Evolutionary conservation across 768 basidiomycete species (phyloP), one percentile per base, ranked within the genome.

Genomic region (Podaxis sp.): DNA sequence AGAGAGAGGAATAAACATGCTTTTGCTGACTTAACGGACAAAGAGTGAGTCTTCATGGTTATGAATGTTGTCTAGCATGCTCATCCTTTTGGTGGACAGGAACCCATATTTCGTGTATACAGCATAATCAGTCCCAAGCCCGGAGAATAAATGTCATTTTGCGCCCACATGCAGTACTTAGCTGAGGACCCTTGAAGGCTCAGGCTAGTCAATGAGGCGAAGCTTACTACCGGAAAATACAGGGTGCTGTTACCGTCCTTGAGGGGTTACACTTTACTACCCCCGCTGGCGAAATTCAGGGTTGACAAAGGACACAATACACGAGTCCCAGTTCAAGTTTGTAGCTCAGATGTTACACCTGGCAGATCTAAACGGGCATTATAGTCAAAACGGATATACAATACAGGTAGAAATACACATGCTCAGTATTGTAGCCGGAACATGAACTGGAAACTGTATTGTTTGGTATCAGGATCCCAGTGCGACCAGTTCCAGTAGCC

Each of bases 381-480:
- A 66, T 5, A 55, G 23, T 14, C 14, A 50, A 21, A 56, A 25
- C 35, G 13, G 36, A 37, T 27, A 27, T 32, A 57, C 27, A 42
- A 21, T 50, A 62, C 50, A 55, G 47, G 11, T 40, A 23, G 56
- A 46, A 47, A 46, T 21, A 55, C 40, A 47, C 4, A 40, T 14
- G 36, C 35, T 72, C 64, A 76, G 69, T 81, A 82, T 58, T 74
- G 68, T 64, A 88, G 75, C 67, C 88, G 84, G 78, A 95, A 98
- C 87, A 98, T 91, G 79, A 98, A 96, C 75, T 97, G 95, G 80
- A 96, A 95, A 71, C 89, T 93, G 73, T 95, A 96, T 74, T 97
- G 94, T 75, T 98, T 98, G 55, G 95, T 96, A 71, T 99, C 96
- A n/a, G 91, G 87, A 72, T 98, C 97, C 97, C 96, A 98, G 69